Percentiles rank a stretch among this genome's conserved stretches.
Conservation (phyloP, 1,284 basidiomycete genomes). For the Sporisorium scitamineum region DNA sequence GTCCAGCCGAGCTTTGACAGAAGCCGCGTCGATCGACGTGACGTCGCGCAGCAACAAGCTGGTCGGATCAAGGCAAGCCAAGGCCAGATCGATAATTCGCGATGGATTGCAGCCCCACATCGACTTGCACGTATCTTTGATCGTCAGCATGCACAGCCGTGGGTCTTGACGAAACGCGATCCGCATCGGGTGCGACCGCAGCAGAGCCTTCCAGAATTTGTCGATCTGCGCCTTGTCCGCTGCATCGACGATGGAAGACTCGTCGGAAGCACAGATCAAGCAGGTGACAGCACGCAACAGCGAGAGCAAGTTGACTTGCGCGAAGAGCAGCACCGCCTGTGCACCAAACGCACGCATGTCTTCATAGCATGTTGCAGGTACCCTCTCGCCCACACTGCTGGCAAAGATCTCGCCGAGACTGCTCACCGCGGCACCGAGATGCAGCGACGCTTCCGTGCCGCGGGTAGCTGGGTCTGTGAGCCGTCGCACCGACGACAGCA, state of each 20-base stretch:
- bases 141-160: slow-evolving; percentile 20
- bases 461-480: slow-evolving; percentile 43
- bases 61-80: slow-evolving; percentile 32
- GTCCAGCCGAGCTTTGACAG: slow-evolving; percentile 32
- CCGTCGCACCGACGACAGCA: slow-evolving; percentile 17
- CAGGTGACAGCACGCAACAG: slow-evolving; percentile 21
- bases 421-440: slow-evolving; percentile 15
- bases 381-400: slow-evolving; percentile 18
- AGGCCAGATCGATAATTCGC: slow-evolving; percentile 27
- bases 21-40: slow-evolving; percentile 19
- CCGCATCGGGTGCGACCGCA: slow-evolving; percentile 40
- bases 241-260: slow-evolving; percentile 10
- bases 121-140: slow-evolving; percentile 39
- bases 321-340: slow-evolving; percentile 38
- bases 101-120: slow-evolving; percentile 45
- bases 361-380: slow-evolving; percentile 11
- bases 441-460: slow-evolving; percentile 10
- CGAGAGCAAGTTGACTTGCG: slow-evolving; percentile 26
- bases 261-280: slow-evolving; percentile 33
- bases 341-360: slow-evolving; percentile 35
- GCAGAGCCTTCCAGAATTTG: slow-evolving; percentile 25
- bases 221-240: slow-evolving; percentile 26
- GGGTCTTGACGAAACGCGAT: slow-evolving; percentile 40
- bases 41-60: slow-evolving; percentile 40
- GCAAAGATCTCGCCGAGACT: slow-evolving; percentile 31